phyloP scores from a whole-genome alignment of 2,329 filamentous ascomycete genomes.

The Falciphora oryzae region DNA sequence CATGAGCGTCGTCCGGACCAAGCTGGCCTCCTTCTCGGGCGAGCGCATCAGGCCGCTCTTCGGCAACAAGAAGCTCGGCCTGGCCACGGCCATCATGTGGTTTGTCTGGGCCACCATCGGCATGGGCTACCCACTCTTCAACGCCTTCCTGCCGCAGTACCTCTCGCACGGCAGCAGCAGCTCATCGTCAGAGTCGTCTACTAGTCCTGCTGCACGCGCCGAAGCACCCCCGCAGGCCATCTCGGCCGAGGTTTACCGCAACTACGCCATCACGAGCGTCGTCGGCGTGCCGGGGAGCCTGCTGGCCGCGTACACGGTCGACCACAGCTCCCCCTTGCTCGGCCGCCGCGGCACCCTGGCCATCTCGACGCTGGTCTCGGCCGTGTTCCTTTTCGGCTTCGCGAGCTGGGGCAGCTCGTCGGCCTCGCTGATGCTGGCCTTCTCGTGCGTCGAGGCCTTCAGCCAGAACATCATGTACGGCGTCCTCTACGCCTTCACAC shows the following conservation, averaged over 20 bases:
- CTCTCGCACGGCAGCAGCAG: conserved; percentile 50
- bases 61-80: conserved; percentile 43
- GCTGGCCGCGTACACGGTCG: conserved; percentile 66
- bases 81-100: conserved; percentile 57
- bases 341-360: conserved; percentile 71
- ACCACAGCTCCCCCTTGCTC: conserved; percentile 54
- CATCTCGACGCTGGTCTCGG: conserved; percentile 59
- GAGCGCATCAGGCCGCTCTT: conserved; percentile 64
- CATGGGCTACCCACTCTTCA: conserved; percentile 84
- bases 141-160: conserved; percentile 85
- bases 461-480: conserved; percentile 74
- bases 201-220: conserved; percentile 23
- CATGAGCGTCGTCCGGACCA: conserved; percentile 45
- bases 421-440: conserved; percentile 53
- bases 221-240: conserved; percentile 24
- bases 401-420: conserved; percentile 49
- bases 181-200: conserved; percentile 23
- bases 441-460: conserved; percentile 64
- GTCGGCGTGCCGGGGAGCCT: conserved; percentile 73
- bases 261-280: conserved; percentile 75
- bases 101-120: conserved; percentile 79
- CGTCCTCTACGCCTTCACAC: conserved; percentile 70
- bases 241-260: conserved; percentile 59
- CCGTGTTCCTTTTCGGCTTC: conserved; percentile 64
- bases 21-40: conserved; percentile 60